phyloP scores from a whole-genome alignment of 2,329 filamentous ascomycete genomes.

The Scytalidium lignicola region DNA sequence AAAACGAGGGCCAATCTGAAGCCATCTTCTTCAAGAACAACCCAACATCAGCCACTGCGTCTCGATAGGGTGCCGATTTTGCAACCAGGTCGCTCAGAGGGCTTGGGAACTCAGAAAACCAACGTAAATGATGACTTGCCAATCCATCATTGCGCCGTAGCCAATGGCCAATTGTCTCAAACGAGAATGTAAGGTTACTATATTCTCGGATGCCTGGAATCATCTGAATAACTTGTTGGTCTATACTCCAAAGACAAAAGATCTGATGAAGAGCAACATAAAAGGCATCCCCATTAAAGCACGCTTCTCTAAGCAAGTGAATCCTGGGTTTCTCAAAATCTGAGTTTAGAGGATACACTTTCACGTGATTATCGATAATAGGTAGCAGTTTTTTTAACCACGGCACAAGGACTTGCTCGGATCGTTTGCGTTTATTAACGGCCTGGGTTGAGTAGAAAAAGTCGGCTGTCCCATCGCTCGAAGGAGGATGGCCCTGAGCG shows the following conservation, averaged over 20 bases:
- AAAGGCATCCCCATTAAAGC: constrained; percentile 49
- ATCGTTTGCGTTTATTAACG: background rate
- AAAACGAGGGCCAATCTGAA: constrained; percentile 33
- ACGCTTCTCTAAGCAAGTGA: constrained; percentile 52
- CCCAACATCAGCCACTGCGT: constrained; percentile 32
- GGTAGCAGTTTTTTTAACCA: background rate
- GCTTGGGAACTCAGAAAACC: constrained; percentile 44
- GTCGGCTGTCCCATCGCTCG: background rate
- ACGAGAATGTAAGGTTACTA: constrained; percentile 21
- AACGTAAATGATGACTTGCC: constrained; percentile 33
- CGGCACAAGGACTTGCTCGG: background rate
- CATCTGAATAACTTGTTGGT: constrained; percentile 20
- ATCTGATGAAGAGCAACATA: constrained; percentile 63
- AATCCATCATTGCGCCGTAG: constrained; percentile 41
- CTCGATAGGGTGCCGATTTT: constrained; percentile 28
- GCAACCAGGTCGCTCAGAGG: constrained; percentile 22
- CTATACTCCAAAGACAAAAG: constrained; percentile 49
- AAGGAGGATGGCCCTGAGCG: background rate
- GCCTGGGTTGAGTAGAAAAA: background rate
- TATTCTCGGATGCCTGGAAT: constrained; percentile 28
- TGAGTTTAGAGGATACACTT: constrained; percentile 18
- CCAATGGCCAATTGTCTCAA: constrained; percentile 35
- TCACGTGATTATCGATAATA: constrained; percentile 22
- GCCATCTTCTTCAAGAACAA: constrained; percentile 40
- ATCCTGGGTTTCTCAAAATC: constrained; percentile 43